Base-by-base conservation (phyloP, 1,139 yeast species). In the Blastobotrys proliferans region DNA sequence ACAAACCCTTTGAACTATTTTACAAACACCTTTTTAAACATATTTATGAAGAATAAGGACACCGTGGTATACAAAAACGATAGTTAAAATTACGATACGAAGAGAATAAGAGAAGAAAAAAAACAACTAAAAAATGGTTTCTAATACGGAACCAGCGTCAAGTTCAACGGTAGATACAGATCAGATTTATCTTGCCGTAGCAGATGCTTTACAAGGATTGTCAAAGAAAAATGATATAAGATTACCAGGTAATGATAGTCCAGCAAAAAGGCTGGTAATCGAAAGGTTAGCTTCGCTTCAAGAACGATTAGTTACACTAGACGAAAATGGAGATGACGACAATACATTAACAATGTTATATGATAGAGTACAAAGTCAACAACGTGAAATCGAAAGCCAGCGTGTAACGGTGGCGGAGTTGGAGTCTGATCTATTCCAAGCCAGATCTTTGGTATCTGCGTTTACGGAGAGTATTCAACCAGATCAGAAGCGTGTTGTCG, bases 341-440 rank as follows among this genome's bases (percentile, higher is more conserved):
- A 19, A 28, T 40, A 21, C 37, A 30, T 44, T 49, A 24, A 28
- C 47, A 6, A 49, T 45, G 26, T 58, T 66, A 29, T 60, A 56
- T 47, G 51, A 49, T 35, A 63, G 62, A 43, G 66, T 67, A 30
- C 63, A 63, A 46, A 55, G 58, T 33, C 70, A 67, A 52, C 68
- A 64, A 45, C 56, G 53, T 24, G 69, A 67, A 47, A 63, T 67
- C 34, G 65, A 63, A 27, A 47, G 55, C 17, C 68, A 66, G 40
- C 53, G 61, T 35, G 55, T 59, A 24, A 60, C 67, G 9, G 69
- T 68, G n/a, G 54, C 53, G n/a, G 62, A 61, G 18, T 57, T 67
- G 20, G 70, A 66, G 46, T 52, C 54, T 25, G 66, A 66, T 45
- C 57, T 67, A 29, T 52, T 59, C 16, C 62, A 62, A 37, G 68